A percentile compares a stretch with the other conserved stretches of the same genome.
Evolutionary conservation across 2,329 filamentous ascomycete genomes (phyloP).

Genomic region (Bipolaris oryzae): DNA sequence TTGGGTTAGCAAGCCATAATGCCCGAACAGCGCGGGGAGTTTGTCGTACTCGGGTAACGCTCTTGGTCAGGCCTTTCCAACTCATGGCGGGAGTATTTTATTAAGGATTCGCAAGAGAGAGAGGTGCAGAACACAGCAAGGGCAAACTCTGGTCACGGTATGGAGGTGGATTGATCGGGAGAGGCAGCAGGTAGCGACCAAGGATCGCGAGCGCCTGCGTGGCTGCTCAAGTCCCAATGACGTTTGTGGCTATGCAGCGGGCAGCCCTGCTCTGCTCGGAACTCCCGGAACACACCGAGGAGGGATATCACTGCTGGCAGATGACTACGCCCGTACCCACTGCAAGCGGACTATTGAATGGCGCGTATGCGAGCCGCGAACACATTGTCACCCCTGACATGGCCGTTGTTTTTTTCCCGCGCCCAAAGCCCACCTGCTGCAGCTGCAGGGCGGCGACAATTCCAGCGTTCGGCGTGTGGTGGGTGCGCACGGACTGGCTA

Average conservation of each 20-base stretch:
- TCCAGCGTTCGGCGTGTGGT: not conserved
- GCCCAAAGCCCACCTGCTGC: not conserved
- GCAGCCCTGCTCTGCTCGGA: constrained; percentile 10
- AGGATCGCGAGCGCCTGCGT: constrained; percentile 37
- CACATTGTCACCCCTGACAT: not conserved
- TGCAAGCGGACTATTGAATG: not conserved
- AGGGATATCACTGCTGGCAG: constrained; percentile 1
- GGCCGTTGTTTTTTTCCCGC: not conserved
- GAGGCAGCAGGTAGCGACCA: constrained; percentile 12
- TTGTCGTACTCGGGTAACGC: constrained; percentile 74
- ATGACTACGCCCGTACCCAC: constrained; percentile 2
- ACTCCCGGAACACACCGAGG: constrained; percentile 13
- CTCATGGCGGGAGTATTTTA: constrained; percentile 68
- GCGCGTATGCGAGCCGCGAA: not conserved
- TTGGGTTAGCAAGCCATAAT: constrained; percentile 29
- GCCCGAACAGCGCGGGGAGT: constrained; percentile 18
- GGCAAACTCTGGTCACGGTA: not conserved
- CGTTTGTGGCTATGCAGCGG: constrained; percentile 17
- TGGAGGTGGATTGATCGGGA: constrained; percentile 5
- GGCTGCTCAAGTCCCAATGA: constrained; percentile 23
- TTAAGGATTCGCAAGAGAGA: constrained; percentile 12
- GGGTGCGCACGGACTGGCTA: not conserved
- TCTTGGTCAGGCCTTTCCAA: constrained; percentile 95
- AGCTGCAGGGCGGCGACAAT: not conserved
- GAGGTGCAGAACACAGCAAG: constrained; percentile 9